Evolutionary conservation across 2,329 filamentous ascomycete genomes (phyloP).

Genomic region (Lecanicillium sp.): DNA sequence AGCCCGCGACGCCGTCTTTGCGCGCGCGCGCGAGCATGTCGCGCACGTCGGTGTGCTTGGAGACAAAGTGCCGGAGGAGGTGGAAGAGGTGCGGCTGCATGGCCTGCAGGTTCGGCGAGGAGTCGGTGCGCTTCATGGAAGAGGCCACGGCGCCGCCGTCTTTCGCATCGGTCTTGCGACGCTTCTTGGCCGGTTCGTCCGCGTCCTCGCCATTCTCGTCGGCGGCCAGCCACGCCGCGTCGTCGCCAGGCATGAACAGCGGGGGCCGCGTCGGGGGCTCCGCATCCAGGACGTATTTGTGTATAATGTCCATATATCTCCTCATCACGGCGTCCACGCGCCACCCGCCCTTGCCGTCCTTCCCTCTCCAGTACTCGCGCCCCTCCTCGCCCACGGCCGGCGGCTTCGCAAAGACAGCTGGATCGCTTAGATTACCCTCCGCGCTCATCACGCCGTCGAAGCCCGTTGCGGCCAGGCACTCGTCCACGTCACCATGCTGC

Average conservation of each 20-base stretch:
- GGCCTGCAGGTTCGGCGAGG: constrained; percentile 60
- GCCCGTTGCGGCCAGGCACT: constrained; percentile 75
- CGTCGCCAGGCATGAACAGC: constrained; percentile 63
- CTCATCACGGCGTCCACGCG: constrained; percentile 82
- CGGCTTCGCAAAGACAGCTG: constrained; percentile 70
- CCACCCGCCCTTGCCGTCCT: constrained; percentile 75
- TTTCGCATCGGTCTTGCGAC: constrained; percentile 36
- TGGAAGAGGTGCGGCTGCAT: constrained; percentile 95
- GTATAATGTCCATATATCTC: constrained; percentile 85
- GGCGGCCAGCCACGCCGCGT: constrained; percentile 40
- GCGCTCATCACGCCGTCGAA: constrained; percentile 94
- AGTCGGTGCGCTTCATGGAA: constrained; percentile 30
- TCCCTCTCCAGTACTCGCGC: constrained; percentile 80
- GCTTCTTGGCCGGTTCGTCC: constrained; percentile 48
- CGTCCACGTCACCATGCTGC: constrained; percentile 68
- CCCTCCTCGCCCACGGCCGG: constrained; percentile 60
- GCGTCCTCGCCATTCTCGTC: constrained; percentile 26
- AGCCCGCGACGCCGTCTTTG: constrained; percentile 66
- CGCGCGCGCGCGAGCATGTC: constrained; percentile 70
- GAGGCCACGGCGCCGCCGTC: constrained; percentile 16
- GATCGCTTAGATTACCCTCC: constrained; percentile 90
- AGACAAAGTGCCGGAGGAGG: constrained; percentile 75
- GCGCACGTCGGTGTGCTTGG: constrained; percentile 73
- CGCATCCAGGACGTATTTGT: constrained; percentile 64
- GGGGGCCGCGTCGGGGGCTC: constrained; percentile 62